Percentiles rank a stretch among this genome's conserved stretches.
phyloP scores from a whole-genome alignment of 768 basidiomycete species.

The Udeniomyces megalosporus region DNA sequence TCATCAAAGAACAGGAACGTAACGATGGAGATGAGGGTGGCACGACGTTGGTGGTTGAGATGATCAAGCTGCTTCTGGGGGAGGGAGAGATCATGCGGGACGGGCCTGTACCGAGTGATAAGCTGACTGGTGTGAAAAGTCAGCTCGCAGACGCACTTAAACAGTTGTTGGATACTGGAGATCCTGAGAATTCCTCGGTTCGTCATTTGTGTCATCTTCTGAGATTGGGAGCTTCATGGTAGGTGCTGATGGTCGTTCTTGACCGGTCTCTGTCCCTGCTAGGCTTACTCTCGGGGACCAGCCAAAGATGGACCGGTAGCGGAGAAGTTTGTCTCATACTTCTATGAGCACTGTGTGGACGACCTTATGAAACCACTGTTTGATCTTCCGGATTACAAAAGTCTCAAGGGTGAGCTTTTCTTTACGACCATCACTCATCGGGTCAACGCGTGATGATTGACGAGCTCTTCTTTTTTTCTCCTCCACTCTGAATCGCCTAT shows the following conservation, averaged over 20 bases:
- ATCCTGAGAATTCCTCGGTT: slow-evolving; percentile 8
- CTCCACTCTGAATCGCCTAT: not conserved
- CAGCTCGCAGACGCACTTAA: slow-evolving; percentile 78
- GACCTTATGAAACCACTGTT: slow-evolving; percentile 63
- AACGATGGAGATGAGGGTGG: slow-evolving; percentile 23
- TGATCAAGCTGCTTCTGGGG: slow-evolving; percentile 58
- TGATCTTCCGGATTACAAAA: slow-evolving; percentile 55
- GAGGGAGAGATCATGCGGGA: slow-evolving; percentile 41
- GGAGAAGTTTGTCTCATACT: slow-evolving; percentile 81
- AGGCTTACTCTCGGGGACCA: slow-evolving; percentile 18
- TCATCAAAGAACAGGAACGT: slow-evolving; percentile 35
- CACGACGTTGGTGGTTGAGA: slow-evolving; percentile 50
- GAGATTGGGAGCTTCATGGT: not conserved
- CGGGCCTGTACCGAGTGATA: not conserved
- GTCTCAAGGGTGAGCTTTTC: slow-evolving; percentile 37
- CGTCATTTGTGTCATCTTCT: not conserved
- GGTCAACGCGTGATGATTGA: slow-evolving; percentile 1
- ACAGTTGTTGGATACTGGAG: slow-evolving; percentile 56
- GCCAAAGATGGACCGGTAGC: slow-evolving; percentile 56
- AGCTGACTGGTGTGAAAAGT: slow-evolving; percentile 56
- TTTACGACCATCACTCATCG: slow-evolving; percentile 10
- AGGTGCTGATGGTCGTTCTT: not conserved
- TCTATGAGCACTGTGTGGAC: slow-evolving; percentile 64
- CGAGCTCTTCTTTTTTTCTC: not conserved
- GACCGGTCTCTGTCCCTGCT: not conserved